These are phyloP conservation scores for Diaporthe helianthi DNA, from an alignment of 2,329 filamentous ascomycete genomes.

Conservation along the genomic window DNA sequence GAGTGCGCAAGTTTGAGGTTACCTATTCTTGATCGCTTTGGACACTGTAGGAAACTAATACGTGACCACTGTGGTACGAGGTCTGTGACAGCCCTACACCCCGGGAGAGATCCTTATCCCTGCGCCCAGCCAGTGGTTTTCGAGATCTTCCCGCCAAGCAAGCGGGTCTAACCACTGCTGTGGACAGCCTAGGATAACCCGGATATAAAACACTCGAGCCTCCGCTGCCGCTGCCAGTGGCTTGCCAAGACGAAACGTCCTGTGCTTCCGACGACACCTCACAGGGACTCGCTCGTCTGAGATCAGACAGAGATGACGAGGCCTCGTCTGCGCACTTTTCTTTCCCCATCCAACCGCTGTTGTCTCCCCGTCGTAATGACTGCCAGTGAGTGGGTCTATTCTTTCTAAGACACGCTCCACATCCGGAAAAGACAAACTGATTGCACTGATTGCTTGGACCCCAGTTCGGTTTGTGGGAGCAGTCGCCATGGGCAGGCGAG, in stretches of 20 bases:
- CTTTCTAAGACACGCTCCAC: constrained; percentile 12
- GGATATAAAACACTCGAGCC: background rate
- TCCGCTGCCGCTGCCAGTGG: constrained; percentile 26
- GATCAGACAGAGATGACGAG: constrained; percentile 22
- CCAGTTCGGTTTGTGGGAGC: constrained; percentile 14
- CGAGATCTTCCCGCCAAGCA: constrained; percentile 9
- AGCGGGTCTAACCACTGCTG: constrained; percentile 12
- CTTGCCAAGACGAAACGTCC: constrained; percentile 32
- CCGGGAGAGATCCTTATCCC: background rate
- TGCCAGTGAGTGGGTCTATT: background rate
- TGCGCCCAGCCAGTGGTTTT: constrained; percentile 15
- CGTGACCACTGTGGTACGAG: too few species aligned
- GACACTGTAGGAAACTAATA: constrained; percentile 11
- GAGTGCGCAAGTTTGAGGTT: constrained; percentile 22
- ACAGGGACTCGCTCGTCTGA: constrained; percentile 23
- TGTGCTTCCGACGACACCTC: constrained; percentile 11
- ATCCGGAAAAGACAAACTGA: background rate
- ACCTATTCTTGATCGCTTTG: constrained; percentile 23
- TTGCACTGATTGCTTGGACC: constrained; percentile 3
- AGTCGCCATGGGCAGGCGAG: background rate
- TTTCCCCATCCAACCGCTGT: background rate
- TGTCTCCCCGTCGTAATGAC: background rate
- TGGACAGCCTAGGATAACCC: constrained; percentile 16
- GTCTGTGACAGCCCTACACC: constrained; percentile 19
- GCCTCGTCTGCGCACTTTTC: background rate